Conservation (phyloP, 2,329 filamentous ascomycete species). For the Xylariaceae sp. region DNA sequence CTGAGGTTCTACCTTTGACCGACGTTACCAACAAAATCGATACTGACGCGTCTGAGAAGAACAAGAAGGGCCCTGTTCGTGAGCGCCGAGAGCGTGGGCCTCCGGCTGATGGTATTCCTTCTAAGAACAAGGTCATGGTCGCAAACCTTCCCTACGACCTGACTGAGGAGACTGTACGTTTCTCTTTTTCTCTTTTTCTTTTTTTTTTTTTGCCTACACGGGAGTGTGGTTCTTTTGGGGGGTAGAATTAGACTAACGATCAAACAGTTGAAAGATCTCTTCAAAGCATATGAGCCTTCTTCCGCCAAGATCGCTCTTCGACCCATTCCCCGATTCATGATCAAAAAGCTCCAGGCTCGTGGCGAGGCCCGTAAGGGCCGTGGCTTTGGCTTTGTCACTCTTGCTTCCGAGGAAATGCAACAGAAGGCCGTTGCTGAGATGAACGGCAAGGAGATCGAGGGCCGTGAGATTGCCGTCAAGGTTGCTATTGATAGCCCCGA, state of each 20-base stretch:
- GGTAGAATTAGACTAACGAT: slow-evolving; percentile 22
- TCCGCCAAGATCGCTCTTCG: slow-evolving; percentile 98
- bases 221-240: background rate
- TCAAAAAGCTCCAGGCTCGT: slow-evolving; percentile 99
- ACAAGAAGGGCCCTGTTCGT: slow-evolving; percentile 51
- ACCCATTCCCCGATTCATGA: slow-evolving; percentile 99
- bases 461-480: slow-evolving; percentile 99
- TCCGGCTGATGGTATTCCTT: slow-evolving; percentile 93
- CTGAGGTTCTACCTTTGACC: slow-evolving; percentile 51
- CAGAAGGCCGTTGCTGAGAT: slow-evolving; percentile 96
- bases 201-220: background rate
- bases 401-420: slow-evolving; percentile 92
- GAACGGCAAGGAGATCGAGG: slow-evolving; percentile 99
- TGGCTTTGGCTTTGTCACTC: slow-evolving; percentile 96
- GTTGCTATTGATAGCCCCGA: slow-evolving; percentile 99
- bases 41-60: slow-evolving; percentile 34
- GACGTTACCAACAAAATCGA: slow-evolving; percentile 54
- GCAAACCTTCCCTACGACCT: slow-evolving; percentile 98
- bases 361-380: slow-evolving; percentile 98
- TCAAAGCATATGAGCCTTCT: slow-evolving; percentile 83
- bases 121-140: slow-evolving; percentile 99
- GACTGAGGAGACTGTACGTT: slow-evolving; percentile 86
- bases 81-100: slow-evolving; percentile 81
- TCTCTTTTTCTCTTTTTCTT: too few species aligned
- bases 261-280: slow-evolving; percentile 90